Percentiles rank a stretch among this genome's conserved stretches.
phyloP scores from a whole-genome alignment of 1,139 yeast genomes.

The Chernovozyma aurita region DNA sequence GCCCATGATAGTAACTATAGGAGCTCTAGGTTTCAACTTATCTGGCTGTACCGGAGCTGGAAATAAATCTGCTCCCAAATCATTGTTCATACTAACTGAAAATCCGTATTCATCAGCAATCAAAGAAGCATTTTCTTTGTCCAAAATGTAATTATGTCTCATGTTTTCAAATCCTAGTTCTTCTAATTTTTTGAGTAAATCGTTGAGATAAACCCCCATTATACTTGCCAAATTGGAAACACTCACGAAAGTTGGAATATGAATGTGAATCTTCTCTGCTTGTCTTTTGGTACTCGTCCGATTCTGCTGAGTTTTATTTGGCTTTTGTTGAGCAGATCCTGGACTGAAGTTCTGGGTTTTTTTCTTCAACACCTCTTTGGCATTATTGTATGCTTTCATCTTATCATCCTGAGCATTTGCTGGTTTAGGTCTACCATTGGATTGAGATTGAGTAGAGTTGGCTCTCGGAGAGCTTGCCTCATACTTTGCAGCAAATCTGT shows the following conservation, averaged over 20 bases:
- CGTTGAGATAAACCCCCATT: slow-evolving; percentile 59
- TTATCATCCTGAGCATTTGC: background rate
- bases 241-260: slow-evolving; percentile 69
- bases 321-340: slow-evolving; percentile 2
- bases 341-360: slow-evolving; percentile 1
- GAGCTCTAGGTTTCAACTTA: slow-evolving; percentile 67
- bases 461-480: background rate
- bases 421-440: background rate
- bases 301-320: slow-evolving; percentile 1
- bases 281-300: background rate
- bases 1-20: slow-evolving; percentile 97
- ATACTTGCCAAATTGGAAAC: slow-evolving; percentile 74
- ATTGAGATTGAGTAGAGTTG: background rate
- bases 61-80: slow-evolving; percentile 60
- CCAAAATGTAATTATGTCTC: slow-evolving; percentile 75
- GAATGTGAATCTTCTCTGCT: slow-evolving; percentile 26
- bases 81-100: slow-evolving; percentile 57
- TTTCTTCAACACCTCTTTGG: slow-evolving; percentile 7
- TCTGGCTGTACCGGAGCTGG: slow-evolving; percentile 33
- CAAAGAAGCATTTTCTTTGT: slow-evolving; percentile 77
- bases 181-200: slow-evolving; percentile 53
- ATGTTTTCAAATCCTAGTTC: slow-evolving; percentile 74
- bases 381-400: slow-evolving; percentile 5
- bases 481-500: slow-evolving; percentile 27
- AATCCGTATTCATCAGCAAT: slow-evolving; percentile 88